These are phyloP conservation scores for Curvularia hawaiiensis DNA, from an alignment of 2,329 filamentous ascomycete species.

Conservation along the genomic window DNA sequence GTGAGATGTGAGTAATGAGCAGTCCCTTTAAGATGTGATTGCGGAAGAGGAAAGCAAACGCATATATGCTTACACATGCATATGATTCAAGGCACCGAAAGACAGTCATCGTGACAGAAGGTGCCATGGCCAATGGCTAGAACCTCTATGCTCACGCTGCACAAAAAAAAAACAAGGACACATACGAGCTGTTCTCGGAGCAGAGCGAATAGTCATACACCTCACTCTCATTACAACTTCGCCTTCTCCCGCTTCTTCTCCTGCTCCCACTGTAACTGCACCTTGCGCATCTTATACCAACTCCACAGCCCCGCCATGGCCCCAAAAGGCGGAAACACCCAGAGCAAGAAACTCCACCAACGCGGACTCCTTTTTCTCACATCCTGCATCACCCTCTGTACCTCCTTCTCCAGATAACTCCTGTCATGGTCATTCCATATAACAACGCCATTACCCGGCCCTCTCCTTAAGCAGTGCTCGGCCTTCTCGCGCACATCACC, in stretches of 20 bases:
- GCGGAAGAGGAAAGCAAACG: neutral
- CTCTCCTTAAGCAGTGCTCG: slow-evolving; percentile 70
- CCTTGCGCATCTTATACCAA: slow-evolving; percentile 72
- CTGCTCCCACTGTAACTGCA: slow-evolving; percentile 74
- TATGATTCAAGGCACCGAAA: neutral
- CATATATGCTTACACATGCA: neutral
- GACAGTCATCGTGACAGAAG: slow-evolving; percentile 16
- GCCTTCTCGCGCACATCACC: slow-evolving; percentile 86
- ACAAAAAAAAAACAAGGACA: slow-evolving; percentile 19
- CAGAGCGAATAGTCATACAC: neutral
- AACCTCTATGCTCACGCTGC: slow-evolving; percentile 18
- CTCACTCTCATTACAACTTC: slow-evolving; percentile 53
- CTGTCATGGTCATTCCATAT: slow-evolving; percentile 87
- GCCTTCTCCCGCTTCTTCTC: slow-evolving; percentile 61
- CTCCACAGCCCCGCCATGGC: slow-evolving; percentile 71
- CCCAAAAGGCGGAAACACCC: slow-evolving; percentile 76
- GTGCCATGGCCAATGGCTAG: slow-evolving; percentile 14
- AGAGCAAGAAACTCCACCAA: slow-evolving; percentile 81
- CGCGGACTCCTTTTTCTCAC: slow-evolving; percentile 68
- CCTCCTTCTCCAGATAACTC: slow-evolving; percentile 69
- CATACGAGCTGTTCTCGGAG: slow-evolving; percentile 8
- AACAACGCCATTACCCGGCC: slow-evolving; percentile 70
- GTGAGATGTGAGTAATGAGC: neutral
- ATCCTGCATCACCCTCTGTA: slow-evolving; percentile 68
- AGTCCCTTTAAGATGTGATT: neutral